phyloP scores from a whole-genome alignment of 441 rosid genomes.

The Arabidopsis lyrata region DNA sequence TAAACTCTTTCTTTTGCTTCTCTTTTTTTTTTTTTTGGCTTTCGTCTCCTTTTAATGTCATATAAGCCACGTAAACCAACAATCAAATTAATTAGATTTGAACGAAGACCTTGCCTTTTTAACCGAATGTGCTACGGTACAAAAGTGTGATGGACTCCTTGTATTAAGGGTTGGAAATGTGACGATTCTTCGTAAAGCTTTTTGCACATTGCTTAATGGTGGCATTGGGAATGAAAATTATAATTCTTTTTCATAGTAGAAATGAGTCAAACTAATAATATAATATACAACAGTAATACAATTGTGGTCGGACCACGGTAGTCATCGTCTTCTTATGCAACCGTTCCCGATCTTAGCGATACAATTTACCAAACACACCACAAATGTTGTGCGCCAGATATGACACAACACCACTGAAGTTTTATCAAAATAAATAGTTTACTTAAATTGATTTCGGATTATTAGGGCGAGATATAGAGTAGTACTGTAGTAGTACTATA shows the following conservation, averaged over 20 bases:
- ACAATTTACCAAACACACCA: constrained; percentile 2
- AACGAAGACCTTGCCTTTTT: not conserved
- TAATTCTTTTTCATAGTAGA: constrained; percentile 19
- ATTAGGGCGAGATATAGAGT: not conserved
- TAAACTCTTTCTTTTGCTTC: not conserved
- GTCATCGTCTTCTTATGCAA: constrained; percentile 11
- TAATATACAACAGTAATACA: constrained; percentile 17
- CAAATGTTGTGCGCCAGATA: constrained; percentile 7
- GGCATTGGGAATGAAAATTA: constrained; percentile 78
- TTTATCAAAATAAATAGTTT: not conserved
- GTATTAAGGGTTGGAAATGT: constrained; percentile 44
- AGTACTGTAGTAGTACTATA: not conserved
- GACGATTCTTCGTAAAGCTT: constrained; percentile 37
- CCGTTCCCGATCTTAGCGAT: not conserved
- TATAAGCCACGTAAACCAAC: constrained; percentile 6
- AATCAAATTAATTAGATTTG: not conserved
- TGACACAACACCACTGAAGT: not conserved
- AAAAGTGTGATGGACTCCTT: constrained; percentile 43
- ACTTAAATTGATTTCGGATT: not conserved
- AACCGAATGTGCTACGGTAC: constrained; percentile 26
- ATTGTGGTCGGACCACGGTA: constrained; percentile 30
- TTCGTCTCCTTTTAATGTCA: constrained; percentile 1
- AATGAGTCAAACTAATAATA: constrained; percentile 38
- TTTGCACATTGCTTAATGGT: constrained; percentile 56
- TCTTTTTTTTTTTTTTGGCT: too few relatives aligned